A percentile compares a stretch with the other conserved stretches of the same genome.
These are phyloP conservation scores for Thielaviopsis ethacetica DNA, from an alignment of 2,329 filamentous ascomycete genomes.

Conservation along the genomic window DNA sequence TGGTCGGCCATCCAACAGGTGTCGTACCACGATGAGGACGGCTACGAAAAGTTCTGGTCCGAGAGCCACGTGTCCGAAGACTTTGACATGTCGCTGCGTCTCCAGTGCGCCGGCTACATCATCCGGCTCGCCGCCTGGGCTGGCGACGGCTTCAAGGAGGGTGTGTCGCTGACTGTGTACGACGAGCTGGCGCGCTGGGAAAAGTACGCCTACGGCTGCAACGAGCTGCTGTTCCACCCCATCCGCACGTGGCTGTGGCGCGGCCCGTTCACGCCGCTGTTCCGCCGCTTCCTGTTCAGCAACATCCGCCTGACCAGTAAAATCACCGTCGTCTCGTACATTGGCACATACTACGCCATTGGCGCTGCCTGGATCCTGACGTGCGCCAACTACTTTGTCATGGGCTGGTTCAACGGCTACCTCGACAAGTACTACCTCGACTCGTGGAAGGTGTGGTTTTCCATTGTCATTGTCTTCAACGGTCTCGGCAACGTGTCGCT, in stretches of 20 bases:
- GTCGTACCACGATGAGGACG: conserved; percentile 51
- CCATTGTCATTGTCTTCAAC: conserved; percentile 64
- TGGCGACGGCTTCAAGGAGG: conserved; percentile 65
- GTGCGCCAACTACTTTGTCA: conserved; percentile 55
- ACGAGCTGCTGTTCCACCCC: conserved; percentile 67
- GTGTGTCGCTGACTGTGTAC: conserved; percentile 70
- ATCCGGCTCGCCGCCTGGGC: conserved; percentile 59
- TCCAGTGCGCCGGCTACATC: conserved; percentile 56
- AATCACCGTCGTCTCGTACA: conserved; percentile 59
- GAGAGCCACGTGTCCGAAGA: conserved; percentile 68
- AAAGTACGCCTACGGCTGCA: conserved; percentile 74
- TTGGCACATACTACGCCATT: conserved; percentile 68
- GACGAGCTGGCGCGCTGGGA: conserved; percentile 76
- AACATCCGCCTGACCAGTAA: conserved; percentile 62
- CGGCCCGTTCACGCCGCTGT: conserved; percentile 66
- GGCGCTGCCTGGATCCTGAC: conserved; percentile 62
- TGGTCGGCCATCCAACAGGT: conserved; percentile 64
- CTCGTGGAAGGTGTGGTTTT: conserved; percentile 66
- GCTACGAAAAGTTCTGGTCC: conserved; percentile 68
- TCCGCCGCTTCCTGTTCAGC: conserved; percentile 56
- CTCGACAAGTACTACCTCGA: conserved; percentile 70
- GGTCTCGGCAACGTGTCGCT: conserved; percentile 57
- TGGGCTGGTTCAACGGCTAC: conserved; percentile 58
- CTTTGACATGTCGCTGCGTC: conserved; percentile 65
- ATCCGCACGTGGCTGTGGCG: conserved; percentile 54